Evolutionary conservation across 2,329 filamentous ascomycete genomes (phyloP).

Genomic region (Ophiostoma ips): DNA sequence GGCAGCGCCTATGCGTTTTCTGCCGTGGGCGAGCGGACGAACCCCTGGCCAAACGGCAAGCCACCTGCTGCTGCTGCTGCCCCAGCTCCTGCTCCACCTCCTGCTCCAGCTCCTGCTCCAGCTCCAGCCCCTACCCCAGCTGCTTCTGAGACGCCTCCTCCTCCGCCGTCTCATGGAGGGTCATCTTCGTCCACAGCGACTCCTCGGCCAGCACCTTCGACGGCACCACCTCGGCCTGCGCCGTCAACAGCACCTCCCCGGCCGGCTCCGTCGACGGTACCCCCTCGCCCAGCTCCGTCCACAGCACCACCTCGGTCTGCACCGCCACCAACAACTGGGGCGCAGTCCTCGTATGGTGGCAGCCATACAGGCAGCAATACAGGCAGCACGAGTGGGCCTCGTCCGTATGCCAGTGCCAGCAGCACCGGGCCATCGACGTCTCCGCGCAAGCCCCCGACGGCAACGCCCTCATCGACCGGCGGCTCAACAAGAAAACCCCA

Average conservation of each 20-base stretch:
- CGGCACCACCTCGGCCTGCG: slow-evolving; percentile 18
- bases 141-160: background rate
- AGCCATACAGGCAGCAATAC: background rate
- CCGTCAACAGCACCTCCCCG: slow-evolving; percentile 4
- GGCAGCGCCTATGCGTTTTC: slow-evolving; percentile 47
- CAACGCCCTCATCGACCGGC: slow-evolving; percentile 42
- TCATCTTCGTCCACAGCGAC: background rate
- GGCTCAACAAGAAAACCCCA: slow-evolving; percentile 25
- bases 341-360: background rate
- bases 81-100: slow-evolving; percentile 14
- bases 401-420: background rate
- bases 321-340: slow-evolving; percentile 2
- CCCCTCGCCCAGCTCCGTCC: slow-evolving; percentile 12
- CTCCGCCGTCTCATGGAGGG: slow-evolving; percentile 16
- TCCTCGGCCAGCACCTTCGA: too few relatives aligned
- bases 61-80: slow-evolving; percentile 23
- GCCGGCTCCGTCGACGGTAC: too few relatives aligned
- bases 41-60: slow-evolving; percentile 53
- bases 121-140: slow-evolving; percentile 14
- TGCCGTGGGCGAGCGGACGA: slow-evolving; percentile 53
- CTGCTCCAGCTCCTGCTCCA: slow-evolving; percentile 12
- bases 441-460: slow-evolving; percentile 24
- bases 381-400: background rate
- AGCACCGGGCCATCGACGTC: background rate
- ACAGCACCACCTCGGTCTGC: slow-evolving; percentile 17